Base-by-base conservation (phyloP, 2,329 filamentous ascomycete species). In the Teratosphaeria viscida region DNA sequence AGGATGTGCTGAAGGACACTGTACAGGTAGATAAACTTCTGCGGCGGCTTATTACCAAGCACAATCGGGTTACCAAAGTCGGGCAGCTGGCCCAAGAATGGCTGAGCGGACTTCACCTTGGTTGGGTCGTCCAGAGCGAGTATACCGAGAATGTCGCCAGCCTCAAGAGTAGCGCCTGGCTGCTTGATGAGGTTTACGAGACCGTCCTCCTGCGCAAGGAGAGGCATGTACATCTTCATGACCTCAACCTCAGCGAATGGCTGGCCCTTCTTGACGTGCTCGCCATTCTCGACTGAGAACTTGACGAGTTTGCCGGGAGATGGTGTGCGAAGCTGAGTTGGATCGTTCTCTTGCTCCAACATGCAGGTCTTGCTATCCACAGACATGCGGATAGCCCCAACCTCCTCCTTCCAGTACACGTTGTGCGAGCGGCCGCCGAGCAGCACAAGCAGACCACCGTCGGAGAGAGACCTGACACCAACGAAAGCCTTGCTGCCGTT, bases 221-320 rank as follows among this genome's bases (percentile, higher is more conserved):
- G 82, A 70, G 94, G 94, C 94, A 99, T 99, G 83, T 97, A 97
- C 94, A 99, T 99, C 83, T 99, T 99, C 94, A 99, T 99, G 77
- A 99, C 94, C 78, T 99, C 94, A 49, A 99, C 92, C 76, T 99
- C 94, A 59, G 94, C 94, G 71, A 91, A 99, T 37, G 92, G 81
- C 75, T 97, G 89, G 60, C 92, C 92, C 68, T 95, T 90, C 75
- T 85, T 87, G 75, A 99, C 85, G 74, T 99, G 94, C 67, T 91
- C 83, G 62, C 94, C 94, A 70, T 95, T 97, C 75, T 96, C 94
- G 2, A 99, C 89, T 1, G 90, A 89, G 77, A 94, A 99, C 79
- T 96, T 96, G 78, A 99, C 92, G 39, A 99, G 87, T 81, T 99
- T 99, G 75, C 94, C 94, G 54, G 94, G 94, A 63, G 89, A 95